These are phyloP conservation scores for Sugiyamaella marilandica DNA, from an alignment of 805 yeast genomes.

Conservation along the genomic window DNA sequence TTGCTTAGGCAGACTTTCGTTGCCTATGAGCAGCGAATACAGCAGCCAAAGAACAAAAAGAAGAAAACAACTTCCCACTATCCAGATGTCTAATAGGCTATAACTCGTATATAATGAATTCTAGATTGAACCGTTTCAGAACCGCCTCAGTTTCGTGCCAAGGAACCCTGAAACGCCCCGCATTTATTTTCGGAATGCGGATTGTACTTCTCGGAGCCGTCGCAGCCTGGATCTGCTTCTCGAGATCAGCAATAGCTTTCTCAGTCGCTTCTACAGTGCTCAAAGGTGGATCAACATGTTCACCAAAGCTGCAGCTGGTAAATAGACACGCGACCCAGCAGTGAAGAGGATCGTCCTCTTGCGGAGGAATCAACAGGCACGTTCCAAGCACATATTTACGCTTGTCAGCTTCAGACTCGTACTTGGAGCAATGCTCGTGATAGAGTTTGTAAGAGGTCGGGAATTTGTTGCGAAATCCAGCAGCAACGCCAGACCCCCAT, in stretches of 20 bases:
- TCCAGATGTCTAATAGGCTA: conserved; percentile 16
- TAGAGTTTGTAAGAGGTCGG: conserved; percentile 56
- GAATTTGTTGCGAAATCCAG: conserved; percentile 46
- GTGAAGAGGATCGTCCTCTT: conserved; percentile 28
- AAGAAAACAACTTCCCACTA: neutral
- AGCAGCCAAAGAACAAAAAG: neutral
- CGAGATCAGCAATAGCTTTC: conserved; percentile 45
- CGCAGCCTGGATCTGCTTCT: conserved; percentile 33
- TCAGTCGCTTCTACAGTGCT: conserved; percentile 51
- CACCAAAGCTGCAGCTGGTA: conserved; percentile 55
- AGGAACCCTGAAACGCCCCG: conserved; percentile 77
- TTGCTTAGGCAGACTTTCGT: neutral
- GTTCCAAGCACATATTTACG: conserved; percentile 47
- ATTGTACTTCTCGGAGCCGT: conserved; percentile 31
- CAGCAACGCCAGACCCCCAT: conserved; percentile 88
- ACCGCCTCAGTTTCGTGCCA: conserved; percentile 65
- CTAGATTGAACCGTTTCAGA: conserved; percentile 34
- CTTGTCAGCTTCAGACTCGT: conserved; percentile 22
- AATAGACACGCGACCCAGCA: conserved; percentile 61
- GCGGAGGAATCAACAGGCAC: conserved; percentile 43
- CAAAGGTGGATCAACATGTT: conserved; percentile 37
- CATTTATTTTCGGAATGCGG: conserved; percentile 71
- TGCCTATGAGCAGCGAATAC: neutral
- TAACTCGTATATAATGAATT: conserved; percentile 47
- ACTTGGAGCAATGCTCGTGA: conserved; percentile 37